Evolutionary conservation across 2,329 filamentous ascomycete genomes (phyloP).

Genomic region (Phyllachora maydis): DNA sequence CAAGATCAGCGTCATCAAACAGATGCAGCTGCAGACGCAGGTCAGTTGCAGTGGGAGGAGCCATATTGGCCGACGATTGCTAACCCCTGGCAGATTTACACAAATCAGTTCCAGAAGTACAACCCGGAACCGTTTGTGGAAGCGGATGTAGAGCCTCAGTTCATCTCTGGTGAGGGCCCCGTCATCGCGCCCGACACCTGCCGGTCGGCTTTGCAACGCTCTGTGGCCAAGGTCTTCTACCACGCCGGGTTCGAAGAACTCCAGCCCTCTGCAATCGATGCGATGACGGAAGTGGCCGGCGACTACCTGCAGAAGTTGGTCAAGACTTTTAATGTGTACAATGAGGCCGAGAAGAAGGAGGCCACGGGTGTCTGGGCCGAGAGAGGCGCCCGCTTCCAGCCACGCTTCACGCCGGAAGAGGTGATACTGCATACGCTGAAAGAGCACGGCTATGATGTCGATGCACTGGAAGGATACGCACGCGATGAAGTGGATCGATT

Average conservation of each 20-base stretch:
- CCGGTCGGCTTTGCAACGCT: constrained; percentile 68
- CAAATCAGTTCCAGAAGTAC: constrained; percentile 96
- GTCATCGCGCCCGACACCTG: constrained; percentile 72
- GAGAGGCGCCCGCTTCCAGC: constrained; percentile 25
- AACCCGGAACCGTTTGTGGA: constrained; percentile 79
- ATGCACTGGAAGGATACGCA: constrained; percentile 65
- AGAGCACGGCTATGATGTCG: constrained; percentile 67
- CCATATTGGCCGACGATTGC: constrained; percentile 3
- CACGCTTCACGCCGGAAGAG: constrained; percentile 66
- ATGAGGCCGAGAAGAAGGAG: constrained; percentile 60
- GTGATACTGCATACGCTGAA: constrained; percentile 69
- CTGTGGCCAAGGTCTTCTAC: constrained; percentile 87
- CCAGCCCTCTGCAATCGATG: constrained; percentile 82
- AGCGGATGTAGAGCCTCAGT: constrained; percentile 69
- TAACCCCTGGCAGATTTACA: constrained; percentile 49
- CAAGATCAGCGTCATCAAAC: constrained; percentile 94
- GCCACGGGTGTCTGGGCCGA: constrained; percentile 18
- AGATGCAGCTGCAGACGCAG: constrained; percentile 97
- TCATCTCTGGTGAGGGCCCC: constrained; percentile 72
- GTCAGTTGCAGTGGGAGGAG: constrained; percentile 23
- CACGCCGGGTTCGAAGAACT: constrained; percentile 94
- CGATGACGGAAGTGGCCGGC: constrained; percentile 70
- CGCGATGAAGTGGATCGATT: constrained; percentile 87
- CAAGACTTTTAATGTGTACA: constrained; percentile 61
- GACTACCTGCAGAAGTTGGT: constrained; percentile 80